Conservation (phyloP, 176 grass and related monocot species). For the Tuctoria greenei region DNA sequence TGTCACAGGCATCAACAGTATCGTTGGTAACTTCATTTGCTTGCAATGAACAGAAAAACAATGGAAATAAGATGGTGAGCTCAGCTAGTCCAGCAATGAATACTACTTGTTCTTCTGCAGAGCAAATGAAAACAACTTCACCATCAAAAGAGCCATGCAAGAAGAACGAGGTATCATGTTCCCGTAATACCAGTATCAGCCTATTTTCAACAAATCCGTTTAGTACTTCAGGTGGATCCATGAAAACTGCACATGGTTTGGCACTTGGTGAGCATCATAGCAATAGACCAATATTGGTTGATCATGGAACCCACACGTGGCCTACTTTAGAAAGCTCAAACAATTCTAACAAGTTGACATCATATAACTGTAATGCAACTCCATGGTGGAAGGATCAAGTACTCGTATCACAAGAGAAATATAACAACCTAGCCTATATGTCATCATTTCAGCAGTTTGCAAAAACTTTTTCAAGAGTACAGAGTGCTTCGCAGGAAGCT, state of each 20-base stretch:
- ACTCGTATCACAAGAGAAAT: slow-evolving; percentile 43
- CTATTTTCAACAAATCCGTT: slow-evolving; percentile 1
- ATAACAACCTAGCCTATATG: slow-evolving; percentile 14
- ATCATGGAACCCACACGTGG: slow-evolving; percentile 22
- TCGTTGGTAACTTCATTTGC: slow-evolving; percentile 28
- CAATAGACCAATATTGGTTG: slow-evolving; percentile 18
- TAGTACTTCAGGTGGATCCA: slow-evolving; percentile 28
- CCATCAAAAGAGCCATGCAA: slow-evolving; percentile 1
- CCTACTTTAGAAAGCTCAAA: slow-evolving; percentile 35
- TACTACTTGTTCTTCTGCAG: slow-evolving; percentile 17
- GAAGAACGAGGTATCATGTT: slow-evolving; percentile 2
- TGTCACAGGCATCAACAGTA: slow-evolving; percentile 34
- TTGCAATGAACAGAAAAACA: slow-evolving; percentile 27
- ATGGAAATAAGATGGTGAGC: slow-evolving; percentile 18
- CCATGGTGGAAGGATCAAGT: slow-evolving; percentile 44
- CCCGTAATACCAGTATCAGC: neutral
- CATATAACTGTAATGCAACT: slow-evolving; percentile 40
- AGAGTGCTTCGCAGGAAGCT: slow-evolving; percentile 33
- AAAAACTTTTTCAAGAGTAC: slow-evolving; percentile 23
- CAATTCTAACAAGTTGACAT: slow-evolving; percentile 29
- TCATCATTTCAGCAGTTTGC: slow-evolving; percentile 31
- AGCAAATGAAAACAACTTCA: slow-evolving; percentile 33
- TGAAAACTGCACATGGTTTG: neutral
- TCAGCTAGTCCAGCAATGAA: slow-evolving; percentile 9
- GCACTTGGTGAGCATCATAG: slow-evolving; percentile 24